Base-by-base conservation (phyloP, 2,329 filamentous ascomycete genomes). In the Paraphoma sp. region DNA sequence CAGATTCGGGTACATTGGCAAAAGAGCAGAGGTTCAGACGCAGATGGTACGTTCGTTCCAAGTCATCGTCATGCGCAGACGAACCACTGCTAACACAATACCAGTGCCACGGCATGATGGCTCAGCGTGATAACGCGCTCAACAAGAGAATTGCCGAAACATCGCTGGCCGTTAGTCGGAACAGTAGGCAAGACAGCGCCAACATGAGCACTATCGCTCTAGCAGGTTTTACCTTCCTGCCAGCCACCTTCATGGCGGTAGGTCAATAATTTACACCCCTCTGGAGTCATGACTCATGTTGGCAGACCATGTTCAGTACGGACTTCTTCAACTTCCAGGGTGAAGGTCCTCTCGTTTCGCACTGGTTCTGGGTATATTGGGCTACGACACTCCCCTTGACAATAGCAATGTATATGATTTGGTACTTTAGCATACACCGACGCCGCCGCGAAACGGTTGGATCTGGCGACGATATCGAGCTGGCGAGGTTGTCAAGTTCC, bases 311-410 rank as follows among this genome's bases (percentile, higher is more conserved):
- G 16, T 60, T 60, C 36, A 60, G 57, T 43, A 60, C 50, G 17
- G 47, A 44, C 42, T 60, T 60, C 30, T 60, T 60, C 44, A 47
- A 52, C 33, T 60, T 54, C 51, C 33, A 14, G 12, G 31, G 16
- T 30, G n/a, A 48, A 49, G 57, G 54, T 28, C 51, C 7, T 7
- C 16, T 48, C 18, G 54, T 60, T 8, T 60, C 57, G 7, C 17
- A 42, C 17, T 51, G 53, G 43, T 57, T 60, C n/a, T 60, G 54
- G 57, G 18, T 60, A 14, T 60, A 60, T 31, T 60, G 53, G 53
- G 53, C 31, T 2, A 47, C 53, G 45, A 50, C 57, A n/a, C 49
- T 56, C 7, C 23, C 33, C n/a, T 31, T 46, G 33, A 38, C 33
- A 3, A 2, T 38, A 11, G 33, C 33, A 11, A n/a, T 38, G 10